Base-by-base conservation (phyloP, 768 basidiomycete species). In the Hypsizygus marmoreus region DNA sequence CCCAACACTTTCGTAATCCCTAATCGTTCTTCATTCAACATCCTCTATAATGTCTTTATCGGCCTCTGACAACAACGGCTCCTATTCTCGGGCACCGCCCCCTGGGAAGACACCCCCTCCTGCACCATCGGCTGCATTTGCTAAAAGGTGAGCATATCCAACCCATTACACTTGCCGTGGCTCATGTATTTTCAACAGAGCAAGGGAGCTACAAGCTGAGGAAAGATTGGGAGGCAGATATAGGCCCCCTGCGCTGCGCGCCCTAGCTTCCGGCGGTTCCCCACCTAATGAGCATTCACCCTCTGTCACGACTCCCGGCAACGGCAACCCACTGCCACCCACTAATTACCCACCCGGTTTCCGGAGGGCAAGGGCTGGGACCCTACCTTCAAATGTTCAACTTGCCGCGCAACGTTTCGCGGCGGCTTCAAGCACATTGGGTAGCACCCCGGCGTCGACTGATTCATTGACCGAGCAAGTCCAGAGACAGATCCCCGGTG, bases 301-400 rank as follows among this genome's bases (percentile, higher is more conserved):
- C 60, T 77, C 81, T 60, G 66, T 76, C 61, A 70, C 76, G 57
- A 78, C 81, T 36, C 73, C 79, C 43, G 75, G 71, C 59, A 85
- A 88, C 68, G 70, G 70, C 58, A 66, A 76, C 53, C 64, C 74
- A 49, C 60, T 85, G 61, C 81, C 88, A 57, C 76, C 85, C 53
- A 82, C 84, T 64, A 88, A 82, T 70, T 89, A 82, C 65, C 88
- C 90, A 50, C 76, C 88, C 44, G 89, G 91, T 50, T 95, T 93
- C 66, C 83, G 91, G 72, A 84, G 94, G 76, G 91, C 93, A 62
- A 85, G 94, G 84, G 95, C 95, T 56, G 95, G 94, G 47, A 97
- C 95, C 76, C 81, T 97, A 61, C 95, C 95, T 70, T 95, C 94
- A 56, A 95, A 95, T 65, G 86, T 95, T 42, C 86, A 88, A 61